Evolutionary conservation across 2,329 filamentous ascomycete genomes (phyloP).

Genomic region (Parascedosporium putredinis): DNA sequence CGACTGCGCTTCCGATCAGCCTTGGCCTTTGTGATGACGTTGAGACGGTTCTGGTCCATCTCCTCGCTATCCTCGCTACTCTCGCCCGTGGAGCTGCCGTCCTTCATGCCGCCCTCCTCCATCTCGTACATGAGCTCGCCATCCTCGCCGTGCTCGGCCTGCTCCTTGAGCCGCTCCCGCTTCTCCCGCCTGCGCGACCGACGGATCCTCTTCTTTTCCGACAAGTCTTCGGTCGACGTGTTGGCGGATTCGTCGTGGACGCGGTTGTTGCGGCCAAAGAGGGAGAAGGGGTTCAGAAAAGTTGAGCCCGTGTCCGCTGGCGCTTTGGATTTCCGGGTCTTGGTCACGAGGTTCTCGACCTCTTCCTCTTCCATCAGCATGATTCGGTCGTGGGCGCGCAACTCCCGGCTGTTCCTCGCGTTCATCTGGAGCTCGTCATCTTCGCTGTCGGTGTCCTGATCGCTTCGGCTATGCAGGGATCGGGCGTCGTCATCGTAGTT

Average conservation of each 20-base stretch:
- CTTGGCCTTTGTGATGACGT: conserved; percentile 36
- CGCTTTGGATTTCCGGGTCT: conserved; percentile 37
- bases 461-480: conserved; percentile 55
- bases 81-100: conserved; percentile 53
- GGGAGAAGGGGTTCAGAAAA: conserved; percentile 12
- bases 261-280: conserved; percentile 10
- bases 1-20: conserved; percentile 39
- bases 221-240: conserved; percentile 38
- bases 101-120: conserved; percentile 68
- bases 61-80: conserved; percentile 53
- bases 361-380: conserved; percentile 71
- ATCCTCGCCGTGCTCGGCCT: conserved; percentile 54
- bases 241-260: conserved; percentile 26
- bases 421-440: conserved; percentile 59
- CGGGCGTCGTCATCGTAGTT: conserved; percentile 60
- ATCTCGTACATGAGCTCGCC: conserved; percentile 79
- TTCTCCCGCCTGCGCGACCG: conserved; percentile 41
- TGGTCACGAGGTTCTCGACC: conserved; percentile 47
- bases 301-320: conserved; percentile 33
- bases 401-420: conserved; percentile 58
- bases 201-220: conserved; percentile 38
- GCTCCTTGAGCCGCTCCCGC: conserved; percentile 39
- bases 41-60: conserved; percentile 42
- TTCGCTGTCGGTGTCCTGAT: conserved; percentile 67
- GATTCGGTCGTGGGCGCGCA: conserved; percentile 57